These are phyloP conservation scores for Candida sithepensis DNA, from an alignment of 805 yeast species.

Conservation along the genomic window DNA sequence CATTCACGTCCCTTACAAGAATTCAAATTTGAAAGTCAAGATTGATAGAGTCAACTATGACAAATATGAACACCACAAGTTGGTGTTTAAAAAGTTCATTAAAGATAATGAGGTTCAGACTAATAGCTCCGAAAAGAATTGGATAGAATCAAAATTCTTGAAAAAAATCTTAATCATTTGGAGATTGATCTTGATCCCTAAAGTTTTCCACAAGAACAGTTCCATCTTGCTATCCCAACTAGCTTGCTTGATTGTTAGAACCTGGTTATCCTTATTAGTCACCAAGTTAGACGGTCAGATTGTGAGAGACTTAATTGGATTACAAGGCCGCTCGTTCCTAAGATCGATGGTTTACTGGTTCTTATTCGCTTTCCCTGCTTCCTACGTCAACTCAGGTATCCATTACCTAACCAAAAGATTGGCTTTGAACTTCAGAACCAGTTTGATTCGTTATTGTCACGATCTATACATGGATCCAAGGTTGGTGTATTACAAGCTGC, in stretches of 20 bases:
- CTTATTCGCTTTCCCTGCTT: conserved; percentile 86
- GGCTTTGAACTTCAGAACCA: conserved; percentile 80
- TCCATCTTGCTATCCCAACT: conserved; percentile 66
- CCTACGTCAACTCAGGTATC: conserved; percentile 88
- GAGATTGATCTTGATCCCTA: conserved; percentile 73
- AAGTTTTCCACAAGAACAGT: conserved; percentile 61
- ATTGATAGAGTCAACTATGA: conserved; percentile 47
- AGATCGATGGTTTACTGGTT: conserved; percentile 85
- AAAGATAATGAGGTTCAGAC: conserved; percentile 24
- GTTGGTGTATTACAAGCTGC: conserved; percentile 78
- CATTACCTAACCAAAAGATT: conserved; percentile 73
- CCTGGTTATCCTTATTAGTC: conserved; percentile 81
- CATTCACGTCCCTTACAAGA: conserved; percentile 47
- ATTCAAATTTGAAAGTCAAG: conserved; percentile 35
- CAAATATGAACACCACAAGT: conserved; percentile 52
- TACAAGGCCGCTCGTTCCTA: conserved; percentile 68
- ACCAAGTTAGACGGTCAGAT: conserved; percentile 91
- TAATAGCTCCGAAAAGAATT: not conserved
- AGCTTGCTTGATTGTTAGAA: conserved; percentile 69
- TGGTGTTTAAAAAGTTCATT: conserved; percentile 45
- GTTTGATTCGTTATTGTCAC: conserved; percentile 79
- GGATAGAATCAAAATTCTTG: conserved; percentile 55
- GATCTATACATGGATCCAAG: conserved; percentile 81
- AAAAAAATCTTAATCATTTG: conserved; percentile 73
- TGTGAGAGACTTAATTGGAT: conserved; percentile 82